Percentiles rank a stretch among this genome's conserved stretches.
Conservation (phyloP, 345 rosid species). For the Eucalyptus lansdowneana region DNA sequence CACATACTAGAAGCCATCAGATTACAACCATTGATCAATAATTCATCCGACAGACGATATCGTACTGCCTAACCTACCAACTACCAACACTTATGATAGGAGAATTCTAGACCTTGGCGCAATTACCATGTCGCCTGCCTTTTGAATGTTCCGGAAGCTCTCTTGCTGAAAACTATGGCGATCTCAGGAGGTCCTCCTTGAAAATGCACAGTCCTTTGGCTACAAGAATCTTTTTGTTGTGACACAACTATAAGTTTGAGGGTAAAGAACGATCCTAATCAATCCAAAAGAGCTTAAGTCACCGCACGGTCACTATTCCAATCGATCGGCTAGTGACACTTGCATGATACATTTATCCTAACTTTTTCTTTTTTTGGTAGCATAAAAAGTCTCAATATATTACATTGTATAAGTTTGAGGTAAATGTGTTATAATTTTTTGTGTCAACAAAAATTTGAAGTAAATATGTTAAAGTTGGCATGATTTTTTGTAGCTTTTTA, state of each 20-base stretch:
- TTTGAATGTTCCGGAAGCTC: accelerated
- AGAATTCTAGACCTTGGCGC: accelerated
- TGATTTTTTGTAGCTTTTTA: too few species aligned
- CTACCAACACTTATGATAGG: accelerated
- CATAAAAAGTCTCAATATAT: too few species aligned
- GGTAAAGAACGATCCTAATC: accelerated
- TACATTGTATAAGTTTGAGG: too few species aligned
- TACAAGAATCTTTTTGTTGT: accelerated
- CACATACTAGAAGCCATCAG: accelerated
- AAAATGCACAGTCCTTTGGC: too few species aligned
- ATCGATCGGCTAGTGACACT: accelerated
- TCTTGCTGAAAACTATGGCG: accelerated
- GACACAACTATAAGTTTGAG: too few species aligned
- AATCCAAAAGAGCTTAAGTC: too few species aligned
- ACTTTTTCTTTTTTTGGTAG: too few species aligned
- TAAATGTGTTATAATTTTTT: too few species aligned
- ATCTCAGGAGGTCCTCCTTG: too few species aligned
- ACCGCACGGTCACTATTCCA: accelerated
- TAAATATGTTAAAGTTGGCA: too few species aligned
- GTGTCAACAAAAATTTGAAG: too few species aligned
- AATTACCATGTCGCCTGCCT: accelerated
- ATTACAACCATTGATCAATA: accelerated
- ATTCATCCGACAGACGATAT: accelerated
- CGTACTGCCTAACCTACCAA: accelerated
- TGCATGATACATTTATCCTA: too few species aligned